A percentile compares a stretch with the other conserved stretches of the same genome.
These are phyloP conservation scores for Piedraia hortae DNA, from an alignment of 2,329 filamentous ascomycete species.

Conservation along the genomic window DNA sequence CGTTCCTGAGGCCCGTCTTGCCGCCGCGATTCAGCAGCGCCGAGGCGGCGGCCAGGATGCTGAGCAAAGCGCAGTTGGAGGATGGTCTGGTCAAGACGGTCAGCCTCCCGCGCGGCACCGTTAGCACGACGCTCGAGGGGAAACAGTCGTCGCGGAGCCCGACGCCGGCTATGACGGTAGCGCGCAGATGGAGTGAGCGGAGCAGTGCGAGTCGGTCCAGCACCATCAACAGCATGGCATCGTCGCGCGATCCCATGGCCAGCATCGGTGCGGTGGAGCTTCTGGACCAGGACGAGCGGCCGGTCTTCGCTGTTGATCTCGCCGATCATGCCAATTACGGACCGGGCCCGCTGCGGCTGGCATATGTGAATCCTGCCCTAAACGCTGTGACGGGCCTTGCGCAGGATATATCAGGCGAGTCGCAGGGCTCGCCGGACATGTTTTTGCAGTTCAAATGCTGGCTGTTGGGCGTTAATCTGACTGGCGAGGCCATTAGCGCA, in stretches of 20 bases:
- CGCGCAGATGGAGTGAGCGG: slow-evolving; percentile 6
- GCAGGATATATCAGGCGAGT: slow-evolving; percentile 27
- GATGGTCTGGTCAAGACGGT: slow-evolving; percentile 24
- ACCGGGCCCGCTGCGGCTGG: slow-evolving; percentile 27
- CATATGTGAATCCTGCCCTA: slow-evolving; percentile 43
- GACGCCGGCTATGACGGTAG: too few species aligned
- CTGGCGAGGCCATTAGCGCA: slow-evolving; percentile 25
- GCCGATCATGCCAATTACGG: slow-evolving; percentile 27
- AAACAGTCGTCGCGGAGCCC: slow-evolving; percentile 1
- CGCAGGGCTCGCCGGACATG: slow-evolving; percentile 16
- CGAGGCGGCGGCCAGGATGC: slow-evolving; percentile 30
- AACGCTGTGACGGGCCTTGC: slow-evolving; percentile 28
- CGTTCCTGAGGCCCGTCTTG: slow-evolving; percentile 13
- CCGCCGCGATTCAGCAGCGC: slow-evolving; percentile 28
- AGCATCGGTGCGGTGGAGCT: slow-evolving; percentile 43
- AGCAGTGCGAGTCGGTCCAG: slow-evolving; percentile 21
- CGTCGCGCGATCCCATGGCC: slow-evolving; percentile 21
- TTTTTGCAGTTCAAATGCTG: slow-evolving; percentile 41
- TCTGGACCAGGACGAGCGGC: slow-evolving; percentile 47
- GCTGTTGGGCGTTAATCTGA: slow-evolving; percentile 29
- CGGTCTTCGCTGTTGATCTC: slow-evolving; percentile 49
- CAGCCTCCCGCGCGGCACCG: slow-evolving; percentile 21
- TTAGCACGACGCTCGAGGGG: slow-evolving; percentile 6
- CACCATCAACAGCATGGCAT: slow-evolving; percentile 11
- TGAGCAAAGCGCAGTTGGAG: slow-evolving; percentile 23